These are phyloP conservation scores for Backusella tuberculispora DNA, from an alignment of 192 early-diverging fungal genomes.

Conservation along the genomic window DNA sequence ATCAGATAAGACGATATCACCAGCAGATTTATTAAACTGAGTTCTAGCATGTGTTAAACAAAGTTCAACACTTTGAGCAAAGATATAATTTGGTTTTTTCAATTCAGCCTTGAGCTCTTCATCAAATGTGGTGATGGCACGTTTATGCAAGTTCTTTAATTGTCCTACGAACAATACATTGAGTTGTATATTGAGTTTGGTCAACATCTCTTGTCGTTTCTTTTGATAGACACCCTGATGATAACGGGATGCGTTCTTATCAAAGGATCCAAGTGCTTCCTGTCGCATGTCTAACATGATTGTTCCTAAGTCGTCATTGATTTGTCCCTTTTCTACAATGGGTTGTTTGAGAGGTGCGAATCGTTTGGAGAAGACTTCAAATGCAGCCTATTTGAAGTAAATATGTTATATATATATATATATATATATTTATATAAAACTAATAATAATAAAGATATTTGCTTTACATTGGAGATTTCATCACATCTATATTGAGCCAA, in stretches of 20 bases:
- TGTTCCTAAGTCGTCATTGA: conserved; percentile 76
- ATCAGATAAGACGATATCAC: conserved; percentile 60
- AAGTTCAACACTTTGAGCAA: conserved; percentile 61
- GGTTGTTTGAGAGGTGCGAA: conserved; percentile 66
- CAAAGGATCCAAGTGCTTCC: conserved; percentile 73
- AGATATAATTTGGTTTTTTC: conserved; percentile 50
- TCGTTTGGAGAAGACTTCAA: conserved; percentile 69
- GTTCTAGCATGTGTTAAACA: conserved; percentile 52
- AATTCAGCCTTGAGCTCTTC: conserved; percentile 31
- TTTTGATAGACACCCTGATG: conserved; percentile 85
- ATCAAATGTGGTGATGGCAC: conserved; percentile 70
- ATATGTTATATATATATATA: background rate
- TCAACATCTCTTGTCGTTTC: conserved; percentile 82
- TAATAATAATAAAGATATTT: too few relatives aligned
- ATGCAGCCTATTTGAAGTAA: conserved; percentile 49
- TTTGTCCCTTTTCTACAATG: conserved; percentile 74
- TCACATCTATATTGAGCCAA: conserved; percentile 99
- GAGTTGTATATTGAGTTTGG: conserved; percentile 76
- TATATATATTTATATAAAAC: background rate
- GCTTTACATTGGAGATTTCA: conserved; percentile 78
- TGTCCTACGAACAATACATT: conserved; percentile 84
- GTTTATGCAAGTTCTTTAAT: conserved; percentile 84
- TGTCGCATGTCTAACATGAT: conserved; percentile 60
- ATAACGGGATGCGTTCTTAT: conserved; percentile 90
- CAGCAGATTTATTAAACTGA: conserved; percentile 54